Conservation (phyloP, 2,329 filamentous ascomycete species). For the Orbilia brochopaga region DNA sequence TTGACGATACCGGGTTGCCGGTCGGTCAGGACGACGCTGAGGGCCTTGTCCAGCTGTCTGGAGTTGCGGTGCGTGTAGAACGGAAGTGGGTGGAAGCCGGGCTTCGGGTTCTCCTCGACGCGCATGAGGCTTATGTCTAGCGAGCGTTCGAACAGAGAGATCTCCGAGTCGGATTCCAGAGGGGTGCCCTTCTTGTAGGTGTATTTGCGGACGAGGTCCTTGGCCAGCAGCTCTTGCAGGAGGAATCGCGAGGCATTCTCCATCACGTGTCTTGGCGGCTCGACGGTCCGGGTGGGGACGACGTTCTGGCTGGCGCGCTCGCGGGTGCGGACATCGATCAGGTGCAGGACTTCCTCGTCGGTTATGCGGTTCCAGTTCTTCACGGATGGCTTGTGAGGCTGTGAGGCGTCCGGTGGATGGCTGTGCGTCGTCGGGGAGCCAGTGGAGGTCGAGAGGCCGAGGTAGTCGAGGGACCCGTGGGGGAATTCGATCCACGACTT, state of each 20-base stretch:
- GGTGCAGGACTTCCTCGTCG: constrained; percentile 41
- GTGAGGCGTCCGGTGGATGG: background rate
- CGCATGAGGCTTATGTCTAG: constrained; percentile 25
- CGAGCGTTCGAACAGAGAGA: constrained; percentile 25
- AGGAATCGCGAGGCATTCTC: constrained; percentile 44
- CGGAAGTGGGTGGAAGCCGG: constrained; percentile 31
- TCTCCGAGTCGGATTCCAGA: constrained; percentile 15
- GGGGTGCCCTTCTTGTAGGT: constrained; percentile 23
- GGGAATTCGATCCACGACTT: constrained; percentile 9
- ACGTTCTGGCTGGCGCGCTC: constrained; percentile 28
- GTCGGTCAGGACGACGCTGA: constrained; percentile 15
- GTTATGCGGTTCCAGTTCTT: constrained; percentile 22
- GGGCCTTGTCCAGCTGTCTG: constrained; percentile 25
- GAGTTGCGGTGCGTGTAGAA: constrained; percentile 47
- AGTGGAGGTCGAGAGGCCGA: constrained; percentile 12
- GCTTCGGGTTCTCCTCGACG: constrained; percentile 27
- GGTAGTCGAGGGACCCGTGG: constrained; percentile 19
- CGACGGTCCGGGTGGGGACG: constrained; percentile 1
- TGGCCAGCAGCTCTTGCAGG: constrained; percentile 23
- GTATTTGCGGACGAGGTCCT: constrained; percentile 1
- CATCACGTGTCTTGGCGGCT: constrained; percentile 20
- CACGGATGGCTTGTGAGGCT: background rate
- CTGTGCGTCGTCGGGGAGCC: constrained; percentile 19
- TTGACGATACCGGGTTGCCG: constrained; percentile 19
- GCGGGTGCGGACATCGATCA: constrained; percentile 34